Percentiles rank a stretch among this genome's conserved stretches.
Evolutionary conservation across 164 flowering plant genomes (phyloP).

Genomic region (Vitis vinifera): DNA sequence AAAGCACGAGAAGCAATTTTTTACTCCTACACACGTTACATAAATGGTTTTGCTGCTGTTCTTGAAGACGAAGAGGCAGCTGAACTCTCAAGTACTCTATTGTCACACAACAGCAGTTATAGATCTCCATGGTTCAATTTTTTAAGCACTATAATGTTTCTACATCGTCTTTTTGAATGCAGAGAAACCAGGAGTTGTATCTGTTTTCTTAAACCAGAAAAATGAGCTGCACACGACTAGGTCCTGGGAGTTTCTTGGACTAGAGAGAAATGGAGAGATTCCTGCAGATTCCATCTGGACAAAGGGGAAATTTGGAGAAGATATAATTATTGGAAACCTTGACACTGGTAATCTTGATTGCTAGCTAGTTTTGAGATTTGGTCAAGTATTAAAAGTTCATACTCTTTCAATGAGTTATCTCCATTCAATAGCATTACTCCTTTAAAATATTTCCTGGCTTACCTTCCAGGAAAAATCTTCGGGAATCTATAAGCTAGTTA

Average conservation of each 20-base stretch:
- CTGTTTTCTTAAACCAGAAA: constrained; percentile 28
- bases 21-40: constrained; percentile 31
- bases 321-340: constrained; percentile 32
- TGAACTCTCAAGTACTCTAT: constrained; percentile 5
- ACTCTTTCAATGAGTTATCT: too few species aligned
- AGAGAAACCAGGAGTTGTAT: constrained; percentile 38
- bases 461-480: too few species aligned
- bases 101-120: too few species aligned
- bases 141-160: neutral
- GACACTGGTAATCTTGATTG: constrained; percentile 29
- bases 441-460: too few species aligned
- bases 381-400: too few species aligned
- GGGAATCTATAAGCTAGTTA: too few species aligned
- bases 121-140: too few species aligned
- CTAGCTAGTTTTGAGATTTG: too few species aligned
- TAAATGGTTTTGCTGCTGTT: constrained; percentile 44
- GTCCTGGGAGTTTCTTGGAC: constrained; percentile 40
- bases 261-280: constrained; percentile 12
- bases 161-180: neutral
- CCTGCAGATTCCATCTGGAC: constrained; percentile 18
- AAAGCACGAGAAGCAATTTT: constrained; percentile 35
- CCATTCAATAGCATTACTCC: too few species aligned
- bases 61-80: constrained; percentile 34
- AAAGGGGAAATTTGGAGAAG: neutral
- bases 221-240: constrained; percentile 33